Evolutionary conservation across 139 green algal species (phyloP), one percentile per base, ranked within the genome.

Genomic region (Tetraselmis striata): DNA sequence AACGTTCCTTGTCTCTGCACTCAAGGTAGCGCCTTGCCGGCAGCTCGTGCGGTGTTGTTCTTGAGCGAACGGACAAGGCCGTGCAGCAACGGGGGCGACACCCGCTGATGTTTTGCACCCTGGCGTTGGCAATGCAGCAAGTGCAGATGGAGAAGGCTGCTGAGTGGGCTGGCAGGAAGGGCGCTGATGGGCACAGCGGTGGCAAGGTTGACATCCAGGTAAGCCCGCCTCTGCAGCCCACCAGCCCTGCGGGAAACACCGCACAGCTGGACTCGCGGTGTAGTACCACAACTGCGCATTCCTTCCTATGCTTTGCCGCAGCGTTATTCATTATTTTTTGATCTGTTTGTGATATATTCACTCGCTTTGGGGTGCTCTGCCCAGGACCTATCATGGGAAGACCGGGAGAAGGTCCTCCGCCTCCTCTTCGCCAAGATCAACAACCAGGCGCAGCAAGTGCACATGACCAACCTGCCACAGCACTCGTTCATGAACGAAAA

Each of bases 391-490:
- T 86, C 83, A 0, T 98, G 94, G 94, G 90, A 90, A 82, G 93
- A 98, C 59, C 82, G 92, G 0, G 95, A 98, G 81, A 87, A 89
- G 1, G 89, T 98, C 2, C 84, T 98, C 79, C 83, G 92, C 67
- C 84, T 97, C 28, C 87, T 98, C 58, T 96, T 98, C 83, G 81
- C 92, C 23, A 94, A 94, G 80, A 93, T 97, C 74, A 96, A 95
- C 87, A 86, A 89, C 75, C 80, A 87, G 59, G 76, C 86, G 45
- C 86, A 91, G 85, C 86, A 92, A 82, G 45, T 78, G 26, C 84
- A 90, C 83, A 91, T 86, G 81, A 80, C 81, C 29, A 83, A 86
- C 1, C 83, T 93, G 75, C 89, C 89, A 28, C 23, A 32, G 24
- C 89, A 92, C 58, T 78, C 83, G 30, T 45, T 88, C 22, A 23